Evolutionary conservation across 352 stramenopile species (phyloP), one percentile per base, ranked within the genome.

Genomic region (Phytophthora chlamydospora): DNA sequence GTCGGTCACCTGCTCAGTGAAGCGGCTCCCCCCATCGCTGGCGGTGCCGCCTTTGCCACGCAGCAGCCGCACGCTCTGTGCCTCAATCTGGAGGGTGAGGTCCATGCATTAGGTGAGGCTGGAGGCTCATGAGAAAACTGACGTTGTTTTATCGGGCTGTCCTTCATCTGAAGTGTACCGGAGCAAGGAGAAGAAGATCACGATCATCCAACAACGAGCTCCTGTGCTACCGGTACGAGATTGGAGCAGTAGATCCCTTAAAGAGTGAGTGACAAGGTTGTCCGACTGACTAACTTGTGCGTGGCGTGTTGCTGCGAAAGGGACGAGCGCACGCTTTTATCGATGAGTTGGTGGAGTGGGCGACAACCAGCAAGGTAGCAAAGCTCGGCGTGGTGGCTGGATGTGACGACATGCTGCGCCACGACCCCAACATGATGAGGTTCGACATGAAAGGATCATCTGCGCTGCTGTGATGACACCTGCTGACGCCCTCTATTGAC

Each of bases 351-450:
- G 78, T 79, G 14, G 60, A 76, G 0, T 95, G 85, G 85, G 77
- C 80, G 0, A 36, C 52, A 1, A 43, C 17, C 19, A 76, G 58
- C 34, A 76, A 85, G 6, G 78, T 85, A 14, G 48, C 73, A 13
- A 76, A 68, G 24, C 50, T 95, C 12, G 74, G 80, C 24, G 68
- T 91, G 11, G 59, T 93, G 5, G 72, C 78, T 45, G 85, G 85
- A 14, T 85, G 70, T 24, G 84, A 95, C 48, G 82, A 93, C 56
- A 95, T 95, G 85, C 70, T 95, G 17, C 83, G 83, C 36, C 83
- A 91, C 38, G 83, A 94, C 48, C 52, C 58, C 42, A 87, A 90
- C 65, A 91, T 90, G 82, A 80, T 80, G 46, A 80, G 69, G 82
- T 88, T 49, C 17, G 58, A 14, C 4, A 35, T 78, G 66, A 70